Base-by-base conservation (phyloP, 441 rosid species). In the Raphanus hybrid region DNA sequence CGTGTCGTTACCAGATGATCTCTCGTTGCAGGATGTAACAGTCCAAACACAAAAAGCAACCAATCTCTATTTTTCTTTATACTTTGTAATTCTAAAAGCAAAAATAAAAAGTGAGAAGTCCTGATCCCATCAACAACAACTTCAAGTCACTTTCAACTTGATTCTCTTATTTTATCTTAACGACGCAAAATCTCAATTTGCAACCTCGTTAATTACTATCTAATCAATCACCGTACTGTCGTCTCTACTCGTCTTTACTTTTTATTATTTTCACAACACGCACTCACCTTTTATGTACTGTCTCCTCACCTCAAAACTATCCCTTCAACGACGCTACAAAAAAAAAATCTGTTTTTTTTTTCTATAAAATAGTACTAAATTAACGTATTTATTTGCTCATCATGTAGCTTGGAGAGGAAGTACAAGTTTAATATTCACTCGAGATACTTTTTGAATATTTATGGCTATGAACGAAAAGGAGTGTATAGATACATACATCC, bases 1-100 rank as follows among this genome's bases (percentile, higher is more conserved):
- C 81, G 76, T 78, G 73, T 78, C 81, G 58, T 59, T 66, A 71
- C 2, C 81, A 35, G 15, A 52, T 60, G 2, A 14, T 78, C 65
- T 73, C 64, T 15, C 68, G 23, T n/a, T 64, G 60, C 6, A 11
- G 39, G 64, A 64, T 55, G 71, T 70, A 64, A 41, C 80, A 70
- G 71, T 77, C 71, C 74, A 23, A 69, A 76, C 75, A 15, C 57
- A 20, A 48, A 14, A 77, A 71, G 72, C 67, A 71, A 57, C 76
- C 67, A 71, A 71, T 64, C 65, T 0, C 15, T n/a, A 41, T 2
- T 18, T 64, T 23, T 3, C 6, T 55, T 18, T 18, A 55, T 55
- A 55, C 6, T 64, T 18, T 63, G n/a, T 0, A 4, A 3, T 8
- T 14, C 3, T 2, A 35, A 27, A 57, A 67, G 35, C 11, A 45